A percentile compares a stretch with the other conserved stretches of the same genome.
phyloP scores from a whole-genome alignment of 1,284 basidiomycete genomes.

The Omphalotus olearius region DNA sequence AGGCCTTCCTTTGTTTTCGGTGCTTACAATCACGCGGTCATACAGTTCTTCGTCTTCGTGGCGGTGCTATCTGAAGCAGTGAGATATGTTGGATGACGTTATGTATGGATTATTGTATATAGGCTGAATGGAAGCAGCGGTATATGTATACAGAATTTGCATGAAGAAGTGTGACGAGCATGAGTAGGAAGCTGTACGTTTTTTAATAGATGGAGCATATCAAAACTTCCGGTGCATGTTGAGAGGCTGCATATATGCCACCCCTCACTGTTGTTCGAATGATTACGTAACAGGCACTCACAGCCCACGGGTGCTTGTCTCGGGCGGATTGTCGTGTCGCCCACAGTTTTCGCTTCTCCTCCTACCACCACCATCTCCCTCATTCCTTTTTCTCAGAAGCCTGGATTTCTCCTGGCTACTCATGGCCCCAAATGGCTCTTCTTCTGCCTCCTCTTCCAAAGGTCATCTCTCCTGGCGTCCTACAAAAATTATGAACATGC shows the following conservation, averaged over 20 bases:
- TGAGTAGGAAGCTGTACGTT: too few relatives aligned
- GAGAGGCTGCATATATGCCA: too few relatives aligned
- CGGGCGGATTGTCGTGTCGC: not conserved
- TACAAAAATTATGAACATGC: conserved; percentile 83
- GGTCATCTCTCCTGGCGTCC: conserved; percentile 56
- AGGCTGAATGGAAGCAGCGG: not conserved
- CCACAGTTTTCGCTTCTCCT: conserved; percentile 14
- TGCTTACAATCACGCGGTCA: conserved; percentile 14
- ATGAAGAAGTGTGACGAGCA: too few relatives aligned
- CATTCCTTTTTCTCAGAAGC: not conserved
- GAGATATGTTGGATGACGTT: not conserved
- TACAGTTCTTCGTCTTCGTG: conserved; percentile 62
- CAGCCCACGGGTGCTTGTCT: not conserved
- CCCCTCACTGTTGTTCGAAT: not conserved
- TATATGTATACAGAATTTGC: too few relatives aligned
- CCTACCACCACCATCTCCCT: conserved; percentile 10
- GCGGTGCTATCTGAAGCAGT: conserved; percentile 39
- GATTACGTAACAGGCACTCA: not conserved
- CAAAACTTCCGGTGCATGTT: too few relatives aligned
- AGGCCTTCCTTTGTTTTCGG: conserved; percentile 4
- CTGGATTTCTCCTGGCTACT: conserved; percentile 3
- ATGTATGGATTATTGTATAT: not conserved
- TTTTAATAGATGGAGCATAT: too few relatives aligned
- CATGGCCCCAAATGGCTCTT: conserved; percentile 35
- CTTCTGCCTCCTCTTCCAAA: conserved; percentile 23